Evolutionary conservation across 2,329 filamentous ascomycete genomes (phyloP).

Genomic region (Ophiostoma quercus): DNA sequence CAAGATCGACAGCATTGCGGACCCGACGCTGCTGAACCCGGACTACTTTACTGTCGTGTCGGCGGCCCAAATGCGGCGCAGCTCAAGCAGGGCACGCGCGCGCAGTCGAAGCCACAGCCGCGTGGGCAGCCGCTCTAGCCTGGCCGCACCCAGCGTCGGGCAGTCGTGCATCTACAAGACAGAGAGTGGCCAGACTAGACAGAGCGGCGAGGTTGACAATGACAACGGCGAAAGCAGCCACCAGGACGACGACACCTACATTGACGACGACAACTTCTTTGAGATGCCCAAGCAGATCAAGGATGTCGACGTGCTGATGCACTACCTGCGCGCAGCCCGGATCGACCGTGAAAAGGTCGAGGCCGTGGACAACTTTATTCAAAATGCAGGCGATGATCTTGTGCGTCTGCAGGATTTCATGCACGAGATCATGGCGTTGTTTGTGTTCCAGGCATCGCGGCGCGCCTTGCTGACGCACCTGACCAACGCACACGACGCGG

Average conservation of each 20-base stretch:
- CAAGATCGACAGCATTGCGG: slow-evolving; percentile 39
- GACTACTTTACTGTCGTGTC: slow-evolving; percentile 76
- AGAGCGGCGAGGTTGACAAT: background rate
- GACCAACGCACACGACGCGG: slow-evolving; percentile 56
- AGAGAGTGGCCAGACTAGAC: background rate
- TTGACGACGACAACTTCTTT: slow-evolving; percentile 40
- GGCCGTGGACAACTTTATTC: slow-evolving; percentile 72
- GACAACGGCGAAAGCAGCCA: slow-evolving; percentile 20
- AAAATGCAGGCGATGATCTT: slow-evolving; percentile 68
- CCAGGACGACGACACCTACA: slow-evolving; percentile 31
- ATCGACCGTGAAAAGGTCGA: slow-evolving; percentile 92
- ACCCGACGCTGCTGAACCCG: slow-evolving; percentile 62
- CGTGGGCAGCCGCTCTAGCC: slow-evolving; percentile 27
- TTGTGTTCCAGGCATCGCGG: slow-evolving; percentile 85
- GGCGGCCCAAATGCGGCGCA: slow-evolving; percentile 41
- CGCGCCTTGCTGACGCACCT: slow-evolving; percentile 69
- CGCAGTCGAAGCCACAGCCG: slow-evolving; percentile 30
- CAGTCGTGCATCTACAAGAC: slow-evolving; percentile 30
- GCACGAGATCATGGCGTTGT: slow-evolving; percentile 76
- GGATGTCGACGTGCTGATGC: slow-evolving; percentile 65
- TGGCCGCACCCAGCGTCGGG: slow-evolving; percentile 36
- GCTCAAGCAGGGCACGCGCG: slow-evolving; percentile 38
- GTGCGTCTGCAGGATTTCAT: slow-evolving; percentile 69
- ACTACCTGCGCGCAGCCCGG: slow-evolving; percentile 57
- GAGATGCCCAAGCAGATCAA: slow-evolving; percentile 42